Base-by-base conservation (phyloP, 441 rosid species). In the Erysimum pusillum region DNA sequence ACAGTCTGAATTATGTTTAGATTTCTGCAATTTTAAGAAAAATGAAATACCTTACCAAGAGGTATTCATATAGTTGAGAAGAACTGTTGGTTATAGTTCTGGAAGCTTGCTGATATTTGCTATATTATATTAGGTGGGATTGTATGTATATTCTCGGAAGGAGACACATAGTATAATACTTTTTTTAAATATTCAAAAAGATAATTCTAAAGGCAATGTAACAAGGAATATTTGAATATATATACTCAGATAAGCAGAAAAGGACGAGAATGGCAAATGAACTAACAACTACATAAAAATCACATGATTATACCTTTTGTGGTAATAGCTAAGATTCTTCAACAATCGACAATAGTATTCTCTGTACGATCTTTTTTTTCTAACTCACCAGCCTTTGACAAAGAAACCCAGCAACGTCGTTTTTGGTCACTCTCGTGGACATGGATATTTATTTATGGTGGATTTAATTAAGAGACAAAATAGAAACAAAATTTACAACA, bases 321-420 rank as follows among this genome's bases (percentile, higher is more conserved):
- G 48, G 48, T 54, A 54, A 54, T 64, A 14, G 59, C 15, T 2
- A 11, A 54, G 49, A 56, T 74, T 65, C 59, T 74, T 74, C 72
- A 74, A 35, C 34, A 36, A 65, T 4, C 4, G 13, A 54, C 20
- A 44, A 15, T 39, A 18, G 6, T 39, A 41, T 28, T 17, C 6
- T 41, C 45, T 59, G 31, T 15, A 70, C 67, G 10, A 49, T 32
- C 51, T 3, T 31, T 62, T 63, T 22, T 59, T 49, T n/a, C 52
- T 3, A n/a, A 13, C 41, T 28, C 31, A 28, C 31, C 31, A 20
- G 15, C 45, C n/a, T 20, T 31, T 63, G 7, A 60, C 63, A 39
- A 22, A 15, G 14, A 61, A 22, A 22, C 13, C 8, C 58, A 18
- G 22, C 36, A 13, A 46, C 38, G 67, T 60, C 52, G 17, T 38